These are phyloP conservation scores for Cryptococcus sp. DNA, from an alignment of 1,284 basidiomycete genomes.

Conservation along the genomic window DNA sequence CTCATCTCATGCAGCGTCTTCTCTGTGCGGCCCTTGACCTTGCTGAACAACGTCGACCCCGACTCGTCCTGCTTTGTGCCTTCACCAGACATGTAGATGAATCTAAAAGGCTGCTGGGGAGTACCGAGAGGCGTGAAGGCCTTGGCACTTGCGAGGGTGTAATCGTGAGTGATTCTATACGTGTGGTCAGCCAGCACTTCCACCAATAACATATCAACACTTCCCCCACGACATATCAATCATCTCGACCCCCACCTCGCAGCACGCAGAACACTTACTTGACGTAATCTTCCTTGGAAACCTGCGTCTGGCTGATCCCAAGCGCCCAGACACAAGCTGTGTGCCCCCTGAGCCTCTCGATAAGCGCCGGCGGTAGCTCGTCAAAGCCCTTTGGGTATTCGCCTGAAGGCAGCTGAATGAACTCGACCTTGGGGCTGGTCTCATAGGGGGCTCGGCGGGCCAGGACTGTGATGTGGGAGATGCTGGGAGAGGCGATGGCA, in stretches of 20 bases:
- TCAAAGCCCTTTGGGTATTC: constrained; percentile 29
- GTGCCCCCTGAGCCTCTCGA: constrained; percentile 18
- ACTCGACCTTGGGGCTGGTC: constrained; percentile 17
- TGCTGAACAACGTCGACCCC: constrained; percentile 16
- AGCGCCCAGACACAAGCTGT: constrained; percentile 31
- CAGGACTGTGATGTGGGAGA: constrained; percentile 26
- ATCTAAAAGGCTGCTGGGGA: constrained; percentile 22
- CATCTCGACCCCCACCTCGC: too few species aligned
- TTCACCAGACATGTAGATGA: constrained; percentile 32
- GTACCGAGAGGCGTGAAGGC: constrained; percentile 25
- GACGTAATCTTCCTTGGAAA: constrained; percentile 32
- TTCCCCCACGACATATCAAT: too few species aligned
- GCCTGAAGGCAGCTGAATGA: constrained; percentile 23
- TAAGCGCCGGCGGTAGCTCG: constrained; percentile 13
- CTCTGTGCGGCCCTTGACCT: constrained; percentile 30
- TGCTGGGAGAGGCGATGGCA: constrained; percentile 25
- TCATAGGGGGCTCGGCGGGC: constrained; percentile 24
- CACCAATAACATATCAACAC: too few species aligned
- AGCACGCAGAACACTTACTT: constrained; percentile 17
- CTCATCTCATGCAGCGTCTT: constrained; percentile 14
- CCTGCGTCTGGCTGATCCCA: constrained; percentile 30
- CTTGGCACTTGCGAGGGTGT: constrained; percentile 18
- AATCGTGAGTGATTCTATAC: constrained; percentile 33
- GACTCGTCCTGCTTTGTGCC: constrained; percentile 23
- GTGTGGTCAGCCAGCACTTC: too few species aligned